These are phyloP conservation scores for Ceriops tagal DNA, from an alignment of 345 rosid genomes.

Conservation along the genomic window DNA sequence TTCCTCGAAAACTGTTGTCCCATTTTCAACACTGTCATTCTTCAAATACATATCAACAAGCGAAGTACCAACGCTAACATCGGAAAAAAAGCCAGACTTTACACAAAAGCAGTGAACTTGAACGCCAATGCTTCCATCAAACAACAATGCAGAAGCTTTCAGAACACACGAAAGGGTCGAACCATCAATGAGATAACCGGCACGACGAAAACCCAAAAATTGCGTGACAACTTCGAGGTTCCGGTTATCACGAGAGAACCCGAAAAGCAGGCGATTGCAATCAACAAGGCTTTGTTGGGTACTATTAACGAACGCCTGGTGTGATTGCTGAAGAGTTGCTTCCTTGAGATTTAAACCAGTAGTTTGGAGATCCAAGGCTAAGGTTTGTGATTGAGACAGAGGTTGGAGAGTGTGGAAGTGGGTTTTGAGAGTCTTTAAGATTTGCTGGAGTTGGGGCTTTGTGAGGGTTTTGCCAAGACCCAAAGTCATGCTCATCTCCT, in stretches of 20 bases:
- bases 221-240: slow-evolving; percentile 50
- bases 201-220: slow-evolving; percentile 47
- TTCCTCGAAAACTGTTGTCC: slow-evolving; percentile 57
- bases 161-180: slow-evolving; percentile 60
- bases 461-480: slow-evolving; percentile 7
- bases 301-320: slow-evolving; percentile 48
- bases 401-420: neutral
- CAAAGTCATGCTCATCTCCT: neutral
- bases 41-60: slow-evolving; percentile 76
- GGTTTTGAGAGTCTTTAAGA: slow-evolving; percentile 9
- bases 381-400: neutral
- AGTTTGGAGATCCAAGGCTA: slow-evolving; percentile 1
- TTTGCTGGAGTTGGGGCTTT: slow-evolving; percentile 14
- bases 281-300: slow-evolving; percentile 25
- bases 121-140: slow-evolving; percentile 46
- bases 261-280: slow-evolving; percentile 44
- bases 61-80: slow-evolving; percentile 76
- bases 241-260: slow-evolving; percentile 46
- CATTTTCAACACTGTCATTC: slow-evolving; percentile 44
- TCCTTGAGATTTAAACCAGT: neutral
- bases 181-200: slow-evolving; percentile 46
- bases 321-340: slow-evolving; percentile 13
- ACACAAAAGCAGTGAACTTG: slow-evolving; percentile 59
- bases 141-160: slow-evolving; percentile 57
- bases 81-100: slow-evolving; percentile 54